These are phyloP conservation scores for Fonsecaea monophora DNA, from an alignment of 2,329 filamentous ascomycete species.

Conservation along the genomic window DNA sequence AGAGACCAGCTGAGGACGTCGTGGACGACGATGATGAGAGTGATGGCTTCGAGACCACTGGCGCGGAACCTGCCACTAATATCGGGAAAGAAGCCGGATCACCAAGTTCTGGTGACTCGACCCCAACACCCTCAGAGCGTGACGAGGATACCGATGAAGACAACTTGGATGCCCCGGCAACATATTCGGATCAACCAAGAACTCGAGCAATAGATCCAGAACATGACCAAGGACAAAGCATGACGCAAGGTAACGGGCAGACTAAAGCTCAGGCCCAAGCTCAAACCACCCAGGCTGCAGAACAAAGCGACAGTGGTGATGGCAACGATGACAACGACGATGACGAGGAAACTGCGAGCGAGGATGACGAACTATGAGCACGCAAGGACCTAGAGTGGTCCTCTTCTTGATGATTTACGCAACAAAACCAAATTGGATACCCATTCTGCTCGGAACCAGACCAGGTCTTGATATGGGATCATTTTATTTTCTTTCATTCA, in stretches of 20 bases:
- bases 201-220: conserved; percentile 15
- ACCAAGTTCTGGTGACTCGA: conserved; percentile 19
- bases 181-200: conserved; percentile 14
- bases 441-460: background rate
- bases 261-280: background rate
- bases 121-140: conserved; percentile 17
- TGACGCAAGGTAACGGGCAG: background rate
- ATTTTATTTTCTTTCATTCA: conserved; percentile 19
- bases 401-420: background rate
- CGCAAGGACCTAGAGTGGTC: background rate
- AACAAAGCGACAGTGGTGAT: no score
- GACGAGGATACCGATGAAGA: conserved; percentile 30
- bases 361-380: conserved; percentile 39
- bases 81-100: conserved; percentile 19
- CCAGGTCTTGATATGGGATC: background rate
- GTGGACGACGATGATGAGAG: conserved; percentile 32
- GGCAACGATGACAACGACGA: conserved; percentile 38
- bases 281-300: background rate
- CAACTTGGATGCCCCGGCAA: conserved; percentile 21
- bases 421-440: conserved; percentile 8
- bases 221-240: conserved; percentile 1
- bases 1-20: conserved; percentile 31
- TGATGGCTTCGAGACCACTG: conserved; percentile 37
- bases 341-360: conserved; percentile 38
- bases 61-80: conserved; percentile 21